Evolutionary conservation across 2,329 filamentous ascomycete genomes (phyloP), one percentile per base, ranked within the genome.

Genomic region (Fusarium albidum): DNA sequence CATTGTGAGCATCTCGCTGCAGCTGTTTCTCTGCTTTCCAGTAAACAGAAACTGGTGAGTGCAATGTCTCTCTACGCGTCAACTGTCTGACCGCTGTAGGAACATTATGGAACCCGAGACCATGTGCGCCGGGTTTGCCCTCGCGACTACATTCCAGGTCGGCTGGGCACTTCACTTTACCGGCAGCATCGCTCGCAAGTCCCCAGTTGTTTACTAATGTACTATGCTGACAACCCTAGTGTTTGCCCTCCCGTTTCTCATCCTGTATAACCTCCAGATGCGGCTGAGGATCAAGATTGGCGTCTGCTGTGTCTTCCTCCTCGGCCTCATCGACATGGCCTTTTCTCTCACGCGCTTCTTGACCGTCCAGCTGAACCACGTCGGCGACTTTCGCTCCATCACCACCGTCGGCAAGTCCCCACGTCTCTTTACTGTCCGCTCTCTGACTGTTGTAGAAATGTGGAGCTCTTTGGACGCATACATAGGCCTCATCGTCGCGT

Each of bases 331-430:
- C 11, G 61, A 65, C 3, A 61, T 65, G 8, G 45, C 61, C 3
- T 61, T 65, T 13, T 57, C 60, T 1, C 12, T 65, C 4, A 46
- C 64, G 3, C 60, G 63, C 3, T 65, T 59, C n/a, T 17, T 66
- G 3, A 53, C 48, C 5, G 43, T 66, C 3, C 45, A 53, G 10
- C 41, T 57, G 2, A 13, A 31, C 5, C 11, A 26, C 11, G 1
- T 21, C 2, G 18, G 38, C 3, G 27, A 42, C 8, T 28, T 38
- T 6, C 31, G 43, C 10, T 35, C 49, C 3, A 42, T 57, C 9
- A 52, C 43, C 9, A 21, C 43, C 3, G 13, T 49, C 9, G 32
- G 54, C 49, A 28, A 45, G 49, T 49, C 14, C 5, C 8, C n/a
- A 21, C 12, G 5, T 8, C 17, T 5, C 32, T 2, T 18, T 9